Evolutionary conservation across 306 rosid genomes (phyloP).

Genomic region (Vigna hirtella): DNA sequence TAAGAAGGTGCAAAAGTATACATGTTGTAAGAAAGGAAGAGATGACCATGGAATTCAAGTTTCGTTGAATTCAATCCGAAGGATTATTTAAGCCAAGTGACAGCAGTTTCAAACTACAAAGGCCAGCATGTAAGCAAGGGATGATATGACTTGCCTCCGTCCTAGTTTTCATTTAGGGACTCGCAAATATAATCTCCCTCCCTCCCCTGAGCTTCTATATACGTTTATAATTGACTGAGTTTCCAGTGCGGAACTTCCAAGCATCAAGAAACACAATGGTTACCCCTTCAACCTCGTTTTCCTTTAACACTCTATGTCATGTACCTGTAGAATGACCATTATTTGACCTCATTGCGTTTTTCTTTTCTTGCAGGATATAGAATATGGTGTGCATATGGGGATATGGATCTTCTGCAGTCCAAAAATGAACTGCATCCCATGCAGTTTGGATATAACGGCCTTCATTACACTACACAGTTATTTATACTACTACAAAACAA

Average conservation of each 20-base stretch:
- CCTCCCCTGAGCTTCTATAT: background rate
- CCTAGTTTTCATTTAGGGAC: background rate
- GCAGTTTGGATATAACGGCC: background rate
- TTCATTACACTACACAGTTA: background rate
- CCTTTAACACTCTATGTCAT: background rate
- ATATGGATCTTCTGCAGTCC: background rate
- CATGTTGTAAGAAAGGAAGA: background rate
- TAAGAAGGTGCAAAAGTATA: constrained; percentile 18
- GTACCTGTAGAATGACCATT: background rate
- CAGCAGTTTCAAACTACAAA: background rate
- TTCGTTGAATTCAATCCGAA: constrained; percentile 6
- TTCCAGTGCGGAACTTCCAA: background rate
- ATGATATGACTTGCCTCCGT: background rate
- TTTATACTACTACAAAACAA: background rate
- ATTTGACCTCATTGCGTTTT: constrained; percentile 1
- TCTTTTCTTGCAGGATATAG: background rate
- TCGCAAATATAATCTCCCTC: background rate
- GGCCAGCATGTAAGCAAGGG: background rate
- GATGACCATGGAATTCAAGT: constrained; percentile 2
- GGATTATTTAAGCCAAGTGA: background rate
- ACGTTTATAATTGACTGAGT: background rate
- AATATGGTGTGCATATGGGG: background rate
- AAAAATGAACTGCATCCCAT: background rate
- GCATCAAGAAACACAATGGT: background rate
- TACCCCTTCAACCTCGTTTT: background rate